Base-by-base conservation (phyloP, 768 basidiomycete species). In the Lactarius deliciosus region DNA sequence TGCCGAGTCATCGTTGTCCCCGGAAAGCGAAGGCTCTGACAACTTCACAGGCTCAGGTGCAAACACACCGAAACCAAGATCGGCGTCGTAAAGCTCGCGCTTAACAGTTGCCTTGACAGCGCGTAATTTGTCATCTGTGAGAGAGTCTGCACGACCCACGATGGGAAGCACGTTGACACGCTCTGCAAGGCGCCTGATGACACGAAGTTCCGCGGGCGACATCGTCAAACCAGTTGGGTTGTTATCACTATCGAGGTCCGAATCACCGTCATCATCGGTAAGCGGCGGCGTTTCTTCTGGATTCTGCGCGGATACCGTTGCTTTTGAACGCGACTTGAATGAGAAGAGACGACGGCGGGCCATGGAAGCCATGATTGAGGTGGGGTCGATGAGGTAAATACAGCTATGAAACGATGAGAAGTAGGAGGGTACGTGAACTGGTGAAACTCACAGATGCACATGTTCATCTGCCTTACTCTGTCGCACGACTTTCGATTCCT, bases 401-500 rank as follows among this genome's bases (percentile, higher is more conserved):
- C 89, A 92, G 56, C 91, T 92, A 66, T 18, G 43, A 61, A 60
- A 64, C 28, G 34, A 58, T 28, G 9, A 34, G 64, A n/a, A n/a
- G 22, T 55, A 30, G 25, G 6, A 53, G 50, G 22, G 22, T 22
- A 64, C 15, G 41, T 36, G 34, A 36, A 57, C n/a, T 18, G 45
- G n/a, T 18, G 64, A 54, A 54, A 77, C 91, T 77, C 75, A 93
- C 91, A 94, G 77, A 77, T 95, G 92, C 71, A 95, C 88, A 71
- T 94, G 93, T 71, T 92, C 90, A 77, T 95, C 92, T 58, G 91
- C 92, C 78, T 89, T 92, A 78, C 85, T 91, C 75, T 92, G 85
- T 70, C 92, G 85, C 60, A 94, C 80, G 50, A 95, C 92, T 81
- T 94, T 95, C 63, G 90, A 90, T 81, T 94, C 92, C 92, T 93